phyloP scores from a whole-genome alignment of 1,284 basidiomycete genomes.

The Lignosus rhinocerotis region DNA sequence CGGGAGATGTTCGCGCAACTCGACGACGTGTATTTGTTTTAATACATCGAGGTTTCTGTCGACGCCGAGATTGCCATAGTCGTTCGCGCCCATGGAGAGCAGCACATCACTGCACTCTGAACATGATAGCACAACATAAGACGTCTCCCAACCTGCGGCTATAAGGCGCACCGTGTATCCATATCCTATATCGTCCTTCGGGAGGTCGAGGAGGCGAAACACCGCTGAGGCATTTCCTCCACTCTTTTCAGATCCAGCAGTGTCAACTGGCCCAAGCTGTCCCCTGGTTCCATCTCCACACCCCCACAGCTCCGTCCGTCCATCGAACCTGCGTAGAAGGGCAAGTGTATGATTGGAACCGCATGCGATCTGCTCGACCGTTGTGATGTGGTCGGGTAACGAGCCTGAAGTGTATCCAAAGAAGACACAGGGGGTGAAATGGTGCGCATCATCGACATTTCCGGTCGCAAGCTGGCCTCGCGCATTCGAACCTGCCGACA shows the following conservation, averaged over 20 bases:
- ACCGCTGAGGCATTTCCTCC: conserved; percentile 23
- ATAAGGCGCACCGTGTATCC: conserved; percentile 46
- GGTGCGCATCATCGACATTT: conserved; percentile 56
- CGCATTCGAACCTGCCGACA: conserved; percentile 75
- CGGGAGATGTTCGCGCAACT: conserved; percentile 27
- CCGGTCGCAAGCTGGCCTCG: conserved; percentile 72
- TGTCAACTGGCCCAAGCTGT: conserved; percentile 53
- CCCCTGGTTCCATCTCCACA: conserved; percentile 63
- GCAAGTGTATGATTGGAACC: conserved; percentile 71
- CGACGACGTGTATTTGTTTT: conserved; percentile 38
- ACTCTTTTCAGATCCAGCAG: conserved; percentile 2
- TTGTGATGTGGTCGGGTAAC: conserved; percentile 25
- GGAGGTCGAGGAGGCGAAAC: conserved; percentile 51
- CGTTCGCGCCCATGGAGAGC: conserved; percentile 81
- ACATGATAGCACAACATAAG: conserved; percentile 61
- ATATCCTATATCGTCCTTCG: conserved; percentile 30
- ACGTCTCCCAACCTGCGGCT: conserved; percentile 81
- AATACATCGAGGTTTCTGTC: conserved; percentile 31
- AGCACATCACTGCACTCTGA: conserved; percentile 54
- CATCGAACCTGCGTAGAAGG: conserved; percentile 40
- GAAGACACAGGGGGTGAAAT: conserved; percentile 52
- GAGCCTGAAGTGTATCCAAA: conserved; percentile 17
- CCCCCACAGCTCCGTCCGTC: conserved; percentile 58
- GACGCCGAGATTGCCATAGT: conserved; percentile 78
- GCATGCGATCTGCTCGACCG: conserved; percentile 47